Conservation (phyloP, 2,329 filamentous ascomycete genomes). For the Ilyonectria sp. region DNA sequence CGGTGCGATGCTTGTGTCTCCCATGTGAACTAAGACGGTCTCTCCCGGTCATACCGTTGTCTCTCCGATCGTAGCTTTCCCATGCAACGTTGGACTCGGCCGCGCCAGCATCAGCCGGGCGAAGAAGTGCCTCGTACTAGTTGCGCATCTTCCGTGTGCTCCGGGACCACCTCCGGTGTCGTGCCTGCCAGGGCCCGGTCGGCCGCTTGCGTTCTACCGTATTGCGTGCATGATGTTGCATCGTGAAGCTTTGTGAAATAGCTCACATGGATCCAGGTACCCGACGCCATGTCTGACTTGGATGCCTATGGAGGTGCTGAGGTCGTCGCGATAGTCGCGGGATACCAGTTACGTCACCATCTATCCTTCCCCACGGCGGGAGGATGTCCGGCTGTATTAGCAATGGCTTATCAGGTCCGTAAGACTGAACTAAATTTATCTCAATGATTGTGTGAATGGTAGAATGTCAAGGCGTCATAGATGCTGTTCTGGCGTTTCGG, state of each 20-base stretch:
- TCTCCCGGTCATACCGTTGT: background rate
- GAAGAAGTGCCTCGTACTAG: background rate
- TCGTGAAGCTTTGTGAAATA: background rate
- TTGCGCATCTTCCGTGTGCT: background rate
- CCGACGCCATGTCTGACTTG: background rate
- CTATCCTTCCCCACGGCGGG: too few relatives aligned
- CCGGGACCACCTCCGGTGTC: background rate
- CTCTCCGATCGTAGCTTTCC: background rate
- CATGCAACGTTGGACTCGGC: background rate
- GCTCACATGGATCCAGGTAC: background rate
- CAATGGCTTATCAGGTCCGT: too few relatives aligned
- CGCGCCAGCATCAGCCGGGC: background rate
- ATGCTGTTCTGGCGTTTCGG: too few relatives aligned
- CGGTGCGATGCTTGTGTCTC: slow-evolving; percentile 1
- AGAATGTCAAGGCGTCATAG: too few relatives aligned
- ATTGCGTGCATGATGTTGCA: background rate
- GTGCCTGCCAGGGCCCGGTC: background rate
- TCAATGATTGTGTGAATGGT: too few relatives aligned
- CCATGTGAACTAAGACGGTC: background rate
- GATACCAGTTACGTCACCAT: too few relatives aligned
- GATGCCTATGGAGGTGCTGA: background rate
- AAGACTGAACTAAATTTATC: too few relatives aligned
- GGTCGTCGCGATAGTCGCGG: too few relatives aligned
- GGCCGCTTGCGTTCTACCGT: background rate
- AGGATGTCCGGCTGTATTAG: too few relatives aligned